These are phyloP conservation scores for Triticum monococcum DNA, from an alignment of 176 grass and related monocot genomes.

Conservation along the genomic window DNA sequence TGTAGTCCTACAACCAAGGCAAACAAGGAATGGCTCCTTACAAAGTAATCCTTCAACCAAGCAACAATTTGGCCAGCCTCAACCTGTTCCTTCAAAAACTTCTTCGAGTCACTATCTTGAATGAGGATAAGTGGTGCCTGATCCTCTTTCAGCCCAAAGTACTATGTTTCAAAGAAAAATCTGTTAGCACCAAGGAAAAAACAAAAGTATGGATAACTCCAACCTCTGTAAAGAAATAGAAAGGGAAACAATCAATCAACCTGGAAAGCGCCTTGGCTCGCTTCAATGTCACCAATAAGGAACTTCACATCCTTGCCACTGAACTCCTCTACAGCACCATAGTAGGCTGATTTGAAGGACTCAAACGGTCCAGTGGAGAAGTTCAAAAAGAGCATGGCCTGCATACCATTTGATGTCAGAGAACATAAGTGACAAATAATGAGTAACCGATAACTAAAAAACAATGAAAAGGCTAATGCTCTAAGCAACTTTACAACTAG, in stretches of 20 bases:
- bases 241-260: conserved; percentile 36
- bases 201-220: neutral
- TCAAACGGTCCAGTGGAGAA: conserved; percentile 67
- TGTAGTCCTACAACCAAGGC: no score
- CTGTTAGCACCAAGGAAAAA: conserved; percentile 11
- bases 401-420: conserved; percentile 23
- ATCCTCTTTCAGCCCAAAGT: conserved; percentile 81
- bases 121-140: conserved; percentile 75
- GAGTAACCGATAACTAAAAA: neutral
- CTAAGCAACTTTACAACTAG: neutral
- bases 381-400: conserved; percentile 90
- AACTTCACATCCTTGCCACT: conserved; percentile 76
- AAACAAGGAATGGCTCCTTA: conserved; percentile 23
- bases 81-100: conserved; percentile 79
- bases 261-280: conserved; percentile 82
- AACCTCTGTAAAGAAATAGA: neutral
- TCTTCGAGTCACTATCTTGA: conserved; percentile 67
- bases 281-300: conserved; percentile 86
- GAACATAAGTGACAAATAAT: neutral
- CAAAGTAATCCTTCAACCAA: conserved; percentile 82
- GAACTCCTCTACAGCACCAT: conserved; percentile 58
- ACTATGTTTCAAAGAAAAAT: conserved; percentile 43
- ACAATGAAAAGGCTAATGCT: neutral
- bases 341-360: conserved; percentile 65
- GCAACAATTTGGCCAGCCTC: conserved; percentile 60